Evolutionary conservation across 345 rosid species (phyloP), one percentile per base, ranked within the genome.

Genomic region (Gynandropsis gynandra): DNA sequence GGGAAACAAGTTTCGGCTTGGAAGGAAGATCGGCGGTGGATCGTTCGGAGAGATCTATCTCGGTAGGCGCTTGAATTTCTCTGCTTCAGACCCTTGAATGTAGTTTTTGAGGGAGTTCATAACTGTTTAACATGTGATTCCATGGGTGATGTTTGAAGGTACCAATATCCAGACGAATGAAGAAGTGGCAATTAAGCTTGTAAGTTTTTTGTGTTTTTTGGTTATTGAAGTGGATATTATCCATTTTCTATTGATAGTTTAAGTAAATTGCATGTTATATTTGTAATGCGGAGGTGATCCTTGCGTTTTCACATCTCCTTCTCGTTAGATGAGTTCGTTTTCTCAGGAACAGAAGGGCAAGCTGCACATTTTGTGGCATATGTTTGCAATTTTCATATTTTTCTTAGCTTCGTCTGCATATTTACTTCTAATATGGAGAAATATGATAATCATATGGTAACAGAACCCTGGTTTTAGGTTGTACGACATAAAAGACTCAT

Each of bases 31-130:
- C 79, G 98, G 97, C 17, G 72, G 95, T 68, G 98, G 98, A 67
- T 92, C 98, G 29, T 92, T 92, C 49, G 98, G 98, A 52, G 97
- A 92, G 84, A 92, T 92, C 86, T 82, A 87, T 72, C 81, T 85
- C 42, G 99, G 99, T 88, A 65, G 16, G 73, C 31, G 0, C 19
- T 15, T 39, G 10, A 31, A 9, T 39, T 55, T 33, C 10, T 8
- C 2, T 24, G 18, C 17, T 46, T 21, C 52, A 12, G 33, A 1
- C 0, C 48, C 35, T 42, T 7, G 18, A 8, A 1, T 40, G 0
- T 65, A 38, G 16, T 42, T 45, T 27, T 1, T 9, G 1, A 15
- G 31, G 45, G 19, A 40, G 34, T 0, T 29, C 27, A 8, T 51
- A 7, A 14, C 24, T 60, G 50, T 31, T 20, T 47, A 41, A 16